Percentiles rank a stretch among this genome's conserved stretches.
Conservation (phyloP, 169 alveolate genomes). For the Cryptosporidium meleagridis region DNA sequence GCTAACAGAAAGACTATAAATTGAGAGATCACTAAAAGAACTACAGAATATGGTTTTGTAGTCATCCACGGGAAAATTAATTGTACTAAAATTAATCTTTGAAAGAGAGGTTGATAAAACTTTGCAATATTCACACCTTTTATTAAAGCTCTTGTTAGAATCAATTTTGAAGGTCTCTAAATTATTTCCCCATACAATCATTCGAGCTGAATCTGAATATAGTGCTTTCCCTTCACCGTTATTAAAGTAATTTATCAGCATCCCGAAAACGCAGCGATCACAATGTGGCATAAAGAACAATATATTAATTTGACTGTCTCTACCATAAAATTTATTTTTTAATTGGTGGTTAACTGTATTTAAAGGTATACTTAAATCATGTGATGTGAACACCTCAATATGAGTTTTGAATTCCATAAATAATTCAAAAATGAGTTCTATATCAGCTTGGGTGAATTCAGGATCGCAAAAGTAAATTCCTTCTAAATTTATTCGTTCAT, state of each 20-base stretch:
- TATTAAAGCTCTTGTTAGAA: conserved; percentile 23
- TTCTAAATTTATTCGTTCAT: conserved; percentile 23
- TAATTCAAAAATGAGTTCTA: conserved; percentile 41
- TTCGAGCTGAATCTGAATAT: conserved; percentile 6
- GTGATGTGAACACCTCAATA: conserved; percentile 45
- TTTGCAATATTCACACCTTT: conserved; percentile 43
- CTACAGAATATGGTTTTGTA: conserved; percentile 18
- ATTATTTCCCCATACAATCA: conserved; percentile 71
- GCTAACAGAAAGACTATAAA: conserved; percentile 4
- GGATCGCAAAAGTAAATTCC: conserved; percentile 73
- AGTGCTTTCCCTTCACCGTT: conserved; percentile 23
- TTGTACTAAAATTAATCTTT: background rate
- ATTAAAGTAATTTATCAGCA: conserved; percentile 40
- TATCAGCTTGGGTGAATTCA: conserved; percentile 47
- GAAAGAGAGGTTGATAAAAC: background rate
- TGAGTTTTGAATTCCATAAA: conserved; percentile 13
- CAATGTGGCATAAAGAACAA: conserved; percentile 70
- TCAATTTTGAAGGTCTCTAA: conserved; percentile 23
- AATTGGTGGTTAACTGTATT: background rate
- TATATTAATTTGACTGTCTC: background rate
- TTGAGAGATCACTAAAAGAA: conserved; percentile 50
- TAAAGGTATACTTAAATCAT: conserved; percentile 31
- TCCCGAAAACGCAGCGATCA: conserved; percentile 69
- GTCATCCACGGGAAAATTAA: background rate
- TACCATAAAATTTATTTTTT: conserved; percentile 15